Evolutionary conservation across 805 yeast species (phyloP).

Genomic region (Ogataea henricii): DNA sequence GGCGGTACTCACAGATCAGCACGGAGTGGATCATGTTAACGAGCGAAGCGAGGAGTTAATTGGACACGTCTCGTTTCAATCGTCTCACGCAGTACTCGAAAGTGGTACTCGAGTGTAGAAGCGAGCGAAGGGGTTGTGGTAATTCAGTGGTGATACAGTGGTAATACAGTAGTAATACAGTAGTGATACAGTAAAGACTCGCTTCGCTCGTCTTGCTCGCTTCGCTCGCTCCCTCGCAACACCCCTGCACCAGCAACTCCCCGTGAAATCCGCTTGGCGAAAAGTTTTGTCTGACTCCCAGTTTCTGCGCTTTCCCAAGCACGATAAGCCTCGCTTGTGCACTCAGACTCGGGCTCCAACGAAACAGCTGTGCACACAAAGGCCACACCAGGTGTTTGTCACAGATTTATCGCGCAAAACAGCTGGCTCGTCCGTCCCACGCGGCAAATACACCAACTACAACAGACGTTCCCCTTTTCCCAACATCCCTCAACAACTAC

Average conservation of each 20-base stretch:
- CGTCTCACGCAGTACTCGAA: neutral
- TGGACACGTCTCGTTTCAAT: neutral
- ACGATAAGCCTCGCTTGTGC: neutral
- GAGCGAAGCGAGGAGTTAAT: too few species aligned
- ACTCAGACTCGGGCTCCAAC: neutral
- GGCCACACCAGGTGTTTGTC: neutral
- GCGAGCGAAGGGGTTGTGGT: too few species aligned
- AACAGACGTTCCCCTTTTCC: too few species aligned
- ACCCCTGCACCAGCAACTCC: slow-evolving; percentile 6
- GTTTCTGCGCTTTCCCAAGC: slow-evolving; percentile 4
- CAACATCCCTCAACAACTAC: neutral
- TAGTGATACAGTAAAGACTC: too few species aligned
- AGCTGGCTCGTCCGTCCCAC: neutral
- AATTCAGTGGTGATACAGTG: too few species aligned
- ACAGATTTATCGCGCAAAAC: neutral
- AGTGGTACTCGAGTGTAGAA: neutral
- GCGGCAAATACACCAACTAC: too few species aligned
- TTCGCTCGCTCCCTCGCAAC: neutral
- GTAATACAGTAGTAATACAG: too few species aligned
- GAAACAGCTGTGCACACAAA: neutral
- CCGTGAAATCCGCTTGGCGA: slow-evolving; percentile 11
- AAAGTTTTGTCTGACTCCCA: slow-evolving; percentile 3
- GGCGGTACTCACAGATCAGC: slow-evolving; percentile 23
- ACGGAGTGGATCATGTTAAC: slow-evolving; percentile 33
- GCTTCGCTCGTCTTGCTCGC: too few species aligned